Evolutionary conservation across 1,284 basidiomycete genomes (phyloP), one percentile per base, ranked within the genome.

Genomic region (Volvariella surrecta): DNA sequence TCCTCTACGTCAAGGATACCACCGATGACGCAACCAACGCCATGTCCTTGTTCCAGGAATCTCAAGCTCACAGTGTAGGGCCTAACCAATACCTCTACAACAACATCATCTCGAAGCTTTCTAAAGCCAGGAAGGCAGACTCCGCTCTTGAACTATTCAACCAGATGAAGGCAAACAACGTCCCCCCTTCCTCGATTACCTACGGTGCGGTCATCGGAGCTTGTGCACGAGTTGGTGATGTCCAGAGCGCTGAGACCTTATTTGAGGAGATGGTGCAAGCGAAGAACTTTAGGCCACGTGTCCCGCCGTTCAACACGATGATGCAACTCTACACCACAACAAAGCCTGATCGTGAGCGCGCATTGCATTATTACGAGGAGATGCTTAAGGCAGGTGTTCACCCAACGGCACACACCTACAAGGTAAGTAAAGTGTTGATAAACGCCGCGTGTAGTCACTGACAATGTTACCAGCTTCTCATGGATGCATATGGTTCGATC

Each of bases 301-400:
- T 96, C 1, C 95, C 96, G 17, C 95, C 95, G 3, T 91, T 80
- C 71, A 99, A 97, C 67, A 97, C 89, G 31, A 97, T 99, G 94
- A 97, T 99, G 77, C 96, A 99, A 63, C 77, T 95, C 58, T 96
- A 91, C 66, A 85, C 89, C 39, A 82, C 87, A 49, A 95, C 87
- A 18, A 87, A 88, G 56, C 93, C 92, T 1, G 83, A 92, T 53
- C 81, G 93, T 41, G 76, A 76, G 22, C 74, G 79, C 35, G 85
- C 86, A 11, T 62, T 96, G 31, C 67, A 76, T 52, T 99, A 88
- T 63, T 89, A 88, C 61, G 59, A 84, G 43, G 72, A 79, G 54
- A 75, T 99, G 64, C 60, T 70, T 28, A 59, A 64, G 11, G 79
- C 76, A 4, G 63, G 73, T 1, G 82, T 99, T 31, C 54, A 62